These are phyloP conservation scores for Erysiphe pulchra DNA, from an alignment of 2,329 filamentous ascomycete genomes.

Conservation along the genomic window DNA sequence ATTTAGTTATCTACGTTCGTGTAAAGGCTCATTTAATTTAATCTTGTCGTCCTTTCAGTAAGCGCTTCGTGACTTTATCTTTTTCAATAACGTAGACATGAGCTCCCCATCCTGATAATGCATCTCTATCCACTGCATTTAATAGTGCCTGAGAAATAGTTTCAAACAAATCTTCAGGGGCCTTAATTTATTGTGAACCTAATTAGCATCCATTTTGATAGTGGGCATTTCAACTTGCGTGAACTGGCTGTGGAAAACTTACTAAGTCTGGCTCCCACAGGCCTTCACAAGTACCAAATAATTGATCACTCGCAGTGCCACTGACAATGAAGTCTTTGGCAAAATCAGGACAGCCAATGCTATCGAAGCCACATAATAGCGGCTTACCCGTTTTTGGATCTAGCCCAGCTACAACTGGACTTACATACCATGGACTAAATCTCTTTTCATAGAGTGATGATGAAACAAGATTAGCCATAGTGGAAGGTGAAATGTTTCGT, in stretches of 20 bases:
- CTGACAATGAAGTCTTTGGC: slow-evolving; percentile 98
- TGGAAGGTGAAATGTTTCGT: slow-evolving; percentile 79
- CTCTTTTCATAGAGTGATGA: slow-evolving; percentile 79
- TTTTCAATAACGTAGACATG: slow-evolving; percentile 99
- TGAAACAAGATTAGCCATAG: slow-evolving; percentile 87
- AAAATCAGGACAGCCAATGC: slow-evolving; percentile 97
- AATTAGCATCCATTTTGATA: background rate
- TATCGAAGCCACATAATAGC: slow-evolving; percentile 98
- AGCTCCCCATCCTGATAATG: slow-evolving; percentile 89
- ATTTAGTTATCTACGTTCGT: no score
- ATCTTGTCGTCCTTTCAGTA: slow-evolving; percentile 95
- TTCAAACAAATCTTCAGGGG: slow-evolving; percentile 87
- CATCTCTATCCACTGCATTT: slow-evolving; percentile 90
- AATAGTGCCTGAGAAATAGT: slow-evolving; percentile 90
- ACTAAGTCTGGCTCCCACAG: slow-evolving; percentile 96
- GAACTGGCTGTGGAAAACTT: slow-evolving; percentile 16
- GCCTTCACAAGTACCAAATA: slow-evolving; percentile 96
- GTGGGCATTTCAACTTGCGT: background rate
- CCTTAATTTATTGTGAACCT: slow-evolving; percentile 21
- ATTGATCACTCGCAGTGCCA: slow-evolving; percentile 85
- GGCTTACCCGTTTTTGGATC: slow-evolving; percentile 84
- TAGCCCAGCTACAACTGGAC: slow-evolving; percentile 79
- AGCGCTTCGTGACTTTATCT: slow-evolving; percentile 96
- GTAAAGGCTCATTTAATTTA: slow-evolving; percentile 18
- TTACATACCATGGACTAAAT: slow-evolving; percentile 93